These are phyloP conservation scores for Ministeria vibrans DNA, from an alignment of 78 protist species.

Conservation along the genomic window DNA sequence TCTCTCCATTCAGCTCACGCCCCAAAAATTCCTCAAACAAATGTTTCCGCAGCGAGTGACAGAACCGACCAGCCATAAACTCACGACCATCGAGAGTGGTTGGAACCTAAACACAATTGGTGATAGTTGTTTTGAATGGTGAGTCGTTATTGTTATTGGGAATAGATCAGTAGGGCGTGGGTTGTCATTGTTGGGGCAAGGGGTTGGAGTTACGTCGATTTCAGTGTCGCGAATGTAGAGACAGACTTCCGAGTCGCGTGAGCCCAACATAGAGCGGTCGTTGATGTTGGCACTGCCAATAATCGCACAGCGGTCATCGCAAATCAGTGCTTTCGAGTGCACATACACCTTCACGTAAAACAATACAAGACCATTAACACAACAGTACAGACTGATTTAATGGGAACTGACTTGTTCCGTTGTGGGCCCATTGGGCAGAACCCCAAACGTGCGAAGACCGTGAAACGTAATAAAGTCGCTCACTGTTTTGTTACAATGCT, in stretches of 20 bases:
- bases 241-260: conserved; percentile 36
- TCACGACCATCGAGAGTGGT: not conserved
- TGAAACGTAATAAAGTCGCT: not conserved
- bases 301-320: conserved; percentile 55
- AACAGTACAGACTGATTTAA: too few species aligned
- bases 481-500: too few species aligned
- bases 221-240: not conserved
- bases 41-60: not conserved
- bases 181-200: too few species aligned
- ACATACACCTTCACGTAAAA: conserved; percentile 55
- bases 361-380: too few species aligned
- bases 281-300: conserved; percentile 70
- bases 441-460: not conserved
- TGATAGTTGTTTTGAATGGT: too few species aligned
- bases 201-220: too few species aligned
- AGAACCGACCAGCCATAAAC: not conserved
- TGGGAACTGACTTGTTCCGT: not conserved
- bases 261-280: conserved; percentile 59
- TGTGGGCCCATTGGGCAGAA: not conserved
- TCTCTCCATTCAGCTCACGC: not conserved
- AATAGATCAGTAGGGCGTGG: too few species aligned
- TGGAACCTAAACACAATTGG: too few species aligned
- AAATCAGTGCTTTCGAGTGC: conserved; percentile 59
- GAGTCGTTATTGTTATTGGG: too few species aligned
- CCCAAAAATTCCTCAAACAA: not conserved